Evolutionary conservation across 2,329 filamentous ascomycete species (phyloP).

Genomic region (Fusarium sp.): DNA sequence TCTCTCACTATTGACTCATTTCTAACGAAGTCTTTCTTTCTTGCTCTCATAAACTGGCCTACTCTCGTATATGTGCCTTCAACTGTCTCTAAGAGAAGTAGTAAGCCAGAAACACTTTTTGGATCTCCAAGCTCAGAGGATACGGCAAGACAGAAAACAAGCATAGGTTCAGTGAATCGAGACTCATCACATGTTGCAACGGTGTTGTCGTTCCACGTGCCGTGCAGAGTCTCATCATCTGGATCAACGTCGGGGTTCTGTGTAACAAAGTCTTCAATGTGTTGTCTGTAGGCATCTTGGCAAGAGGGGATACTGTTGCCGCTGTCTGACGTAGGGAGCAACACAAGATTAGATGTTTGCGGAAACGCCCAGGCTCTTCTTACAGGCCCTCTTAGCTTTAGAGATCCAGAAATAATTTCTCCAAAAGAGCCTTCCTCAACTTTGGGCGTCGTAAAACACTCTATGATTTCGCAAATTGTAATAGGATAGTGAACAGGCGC

Average conservation of each 20-base stretch:
- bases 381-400: neutral
- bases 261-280: neutral
- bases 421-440: rapidly evolving
- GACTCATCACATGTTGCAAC: neutral
- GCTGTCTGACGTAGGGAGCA: rapidly evolving
- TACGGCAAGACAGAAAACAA: neutral
- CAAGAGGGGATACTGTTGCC: neutral
- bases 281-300: neutral
- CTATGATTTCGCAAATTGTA: neutral
- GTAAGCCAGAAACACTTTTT: neutral
- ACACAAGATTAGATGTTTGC: neutral
- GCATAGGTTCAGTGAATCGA: neutral
- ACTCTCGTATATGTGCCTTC: rapidly evolving
- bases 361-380: neutral
- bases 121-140: rapidly evolving
- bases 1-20: rapidly evolving
- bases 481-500: neutral
- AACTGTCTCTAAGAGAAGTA: neutral
- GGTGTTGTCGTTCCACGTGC: neutral
- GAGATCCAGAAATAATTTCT: neutral
- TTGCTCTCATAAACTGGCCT: neutral
- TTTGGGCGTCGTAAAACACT: neutral
- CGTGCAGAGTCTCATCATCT: neutral
- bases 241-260: neutral
- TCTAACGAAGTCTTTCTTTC: neutral